Conservation (phyloP, 2,329 filamentous ascomycete genomes). For the Ambrosiella cleistominuta region DNA sequence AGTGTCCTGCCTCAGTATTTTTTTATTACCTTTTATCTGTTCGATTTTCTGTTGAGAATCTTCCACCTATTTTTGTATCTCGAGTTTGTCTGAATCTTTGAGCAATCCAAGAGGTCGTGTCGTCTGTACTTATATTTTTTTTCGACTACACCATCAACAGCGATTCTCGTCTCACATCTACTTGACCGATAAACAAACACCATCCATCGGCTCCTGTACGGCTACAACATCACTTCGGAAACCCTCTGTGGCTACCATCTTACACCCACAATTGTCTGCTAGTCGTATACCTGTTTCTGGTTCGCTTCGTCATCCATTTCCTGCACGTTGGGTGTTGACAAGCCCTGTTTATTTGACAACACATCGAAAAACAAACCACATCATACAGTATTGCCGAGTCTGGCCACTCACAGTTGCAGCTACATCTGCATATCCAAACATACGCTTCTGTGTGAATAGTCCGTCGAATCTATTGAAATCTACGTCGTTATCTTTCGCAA, state of each 20-base stretch:
- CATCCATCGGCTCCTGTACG: slow-evolving; percentile 1
- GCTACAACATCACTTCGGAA: not conserved
- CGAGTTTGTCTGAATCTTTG: no score
- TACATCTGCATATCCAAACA: not conserved
- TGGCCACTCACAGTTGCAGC: slow-evolving; percentile 6
- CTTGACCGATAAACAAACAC: not conserved
- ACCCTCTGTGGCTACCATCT: not conserved
- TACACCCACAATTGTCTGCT: not conserved
- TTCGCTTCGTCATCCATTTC: slow-evolving; percentile 6
- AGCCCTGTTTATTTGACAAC: slow-evolving; percentile 5
- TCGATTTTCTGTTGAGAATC: no score
- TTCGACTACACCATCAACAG: not conserved
- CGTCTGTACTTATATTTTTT: not conserved
- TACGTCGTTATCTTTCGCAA: slow-evolving; percentile 17
- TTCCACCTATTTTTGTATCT: no score
- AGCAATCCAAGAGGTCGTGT: no score
- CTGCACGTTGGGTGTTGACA: slow-evolving; percentile 6
- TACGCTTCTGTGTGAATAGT: not conserved
- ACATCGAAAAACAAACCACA: slow-evolving; percentile 6
- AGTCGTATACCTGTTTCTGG: not conserved
- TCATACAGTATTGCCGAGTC: not conserved
- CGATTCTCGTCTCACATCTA: not conserved
- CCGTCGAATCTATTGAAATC: not conserved
- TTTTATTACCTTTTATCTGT: not conserved
- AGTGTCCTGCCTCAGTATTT: not conserved